Base-by-base conservation (phyloP, 257 asterid genomes). In the Scutellaria baicalensis region DNA sequence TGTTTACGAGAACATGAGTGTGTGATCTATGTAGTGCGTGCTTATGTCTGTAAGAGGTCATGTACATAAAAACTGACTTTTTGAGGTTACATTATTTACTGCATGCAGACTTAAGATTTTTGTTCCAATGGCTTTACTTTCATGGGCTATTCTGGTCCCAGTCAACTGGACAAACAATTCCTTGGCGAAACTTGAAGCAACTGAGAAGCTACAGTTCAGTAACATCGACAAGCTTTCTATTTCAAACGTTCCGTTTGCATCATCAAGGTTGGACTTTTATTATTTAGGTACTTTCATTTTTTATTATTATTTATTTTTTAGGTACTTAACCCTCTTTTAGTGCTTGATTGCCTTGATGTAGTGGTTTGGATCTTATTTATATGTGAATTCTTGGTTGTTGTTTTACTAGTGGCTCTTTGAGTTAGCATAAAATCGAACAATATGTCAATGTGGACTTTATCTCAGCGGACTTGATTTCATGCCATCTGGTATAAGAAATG, bases 161-260 rank as follows among this genome's bases (percentile, higher is more conserved):
- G 95, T 94, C 45, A 91, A 94, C 86, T 89, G 93, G 96, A 91
- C 97, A 44, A 94, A 91, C 81, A 76, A 75, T 84, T 88, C 97
- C 59, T 81, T 94, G 67, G 86, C 40, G 12, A 69, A 57, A 70
- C 71, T 95, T 56, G 67, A 72, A 47, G 87, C 87, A 44, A 77
- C 71, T 14, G 78, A 78, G 21, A 76, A 78, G 58, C 60, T 85
- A 45, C 71, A 82, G 69, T 91, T 69, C 71, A 89, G 91, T 71
- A 77, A 84, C 79, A 85, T 94, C 39, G 99, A 94, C 86, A 87
- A 87, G 84, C 99, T 94, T 67, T 91, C 99, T 12, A 86, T 94
- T 68, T 89, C 97, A 38, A 94, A 94, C 66, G 75, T 94, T 64
- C 96, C 97, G 0, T 75, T 45, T 57, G 86, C 84, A 70, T 94